Conservation (phyloP, 179 eudicot species). For the Spergularia azorica region DNA sequence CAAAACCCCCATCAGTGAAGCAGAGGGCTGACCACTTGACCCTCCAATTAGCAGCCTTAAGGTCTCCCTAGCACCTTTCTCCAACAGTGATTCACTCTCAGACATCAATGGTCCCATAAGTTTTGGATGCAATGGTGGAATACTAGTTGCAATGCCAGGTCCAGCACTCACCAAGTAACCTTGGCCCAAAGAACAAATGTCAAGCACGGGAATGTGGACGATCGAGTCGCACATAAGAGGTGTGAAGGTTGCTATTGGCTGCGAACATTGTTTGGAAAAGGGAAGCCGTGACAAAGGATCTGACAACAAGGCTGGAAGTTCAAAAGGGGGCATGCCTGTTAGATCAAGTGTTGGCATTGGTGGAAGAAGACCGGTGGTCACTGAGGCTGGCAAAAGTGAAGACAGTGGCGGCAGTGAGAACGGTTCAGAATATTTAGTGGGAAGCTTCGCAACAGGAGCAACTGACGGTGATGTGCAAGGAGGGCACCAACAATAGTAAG, state of each 20-base stretch:
- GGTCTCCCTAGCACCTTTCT: constrained; percentile 83
- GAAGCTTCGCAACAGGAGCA: constrained; percentile 39
- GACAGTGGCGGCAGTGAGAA: constrained; percentile 68
- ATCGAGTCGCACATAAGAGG: constrained; percentile 90
- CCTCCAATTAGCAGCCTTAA: constrained; percentile 65
- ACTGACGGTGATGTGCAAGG: constrained; percentile 57
- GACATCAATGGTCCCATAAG: constrained; percentile 57
- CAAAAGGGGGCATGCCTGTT: constrained; percentile 42
- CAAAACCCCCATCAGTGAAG: constrained; percentile 47
- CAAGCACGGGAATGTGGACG: constrained; percentile 82
- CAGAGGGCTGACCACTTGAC: constrained; percentile 46
- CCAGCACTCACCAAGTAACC: constrained; percentile 89
- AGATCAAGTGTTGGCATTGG: constrained; percentile 45
- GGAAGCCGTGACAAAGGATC: constrained; percentile 58
- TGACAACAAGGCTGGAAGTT: constrained; percentile 57
- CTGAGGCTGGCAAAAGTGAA: constrained; percentile 48
- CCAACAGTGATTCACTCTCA: constrained; percentile 58
- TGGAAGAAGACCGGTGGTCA: constrained; percentile 41
- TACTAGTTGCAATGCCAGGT: constrained; percentile 57
- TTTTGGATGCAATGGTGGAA: constrained; percentile 54
- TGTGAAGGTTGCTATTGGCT: constrained; percentile 66
- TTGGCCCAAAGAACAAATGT: constrained; percentile 86
- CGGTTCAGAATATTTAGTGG: constrained; percentile 44
- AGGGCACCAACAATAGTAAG: constrained; percentile 91
- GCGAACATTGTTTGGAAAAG: constrained; percentile 55